Evolutionary conservation across 2,329 filamentous ascomycete species (phyloP), one percentile per base, ranked within the genome.

Genomic region (Aspergillus sp.): DNA sequence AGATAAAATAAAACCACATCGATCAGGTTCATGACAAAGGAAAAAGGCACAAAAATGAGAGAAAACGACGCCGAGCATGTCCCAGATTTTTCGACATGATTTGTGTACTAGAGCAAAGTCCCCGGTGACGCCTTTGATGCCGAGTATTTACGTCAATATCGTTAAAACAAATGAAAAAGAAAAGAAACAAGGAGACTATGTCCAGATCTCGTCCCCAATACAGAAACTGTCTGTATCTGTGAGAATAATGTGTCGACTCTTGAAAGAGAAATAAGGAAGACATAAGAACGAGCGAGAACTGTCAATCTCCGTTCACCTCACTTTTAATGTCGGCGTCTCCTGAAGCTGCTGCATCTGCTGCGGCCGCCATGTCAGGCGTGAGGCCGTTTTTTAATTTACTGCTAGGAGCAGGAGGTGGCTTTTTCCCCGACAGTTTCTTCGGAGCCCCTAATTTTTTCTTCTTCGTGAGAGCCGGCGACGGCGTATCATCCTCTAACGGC

Each of bases 371-470:
- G 59, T 73, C 72, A 6, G 71, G 71, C 2, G 75, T 78, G 22
- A 77, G 71, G 31, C 74, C 76, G 63, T 78, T 77, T 57, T 77
- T 78, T 32, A 78, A 64, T 62, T 78, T 78, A 61, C 76, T 78
- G 31, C 64, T 58, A 59, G 70, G 59, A 62, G 61, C 20, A 11
- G 73, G 70, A 3, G 71, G 68, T 6, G 76, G 76, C 55, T 78
- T 79, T 53, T 71, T 73, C 26, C 64, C 67, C 2, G 71, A 69
- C 22, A 70, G 63, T 63, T 77, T 75, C 59, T 78, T 78, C 6
- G 68, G 67, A n/a, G 63, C 67, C 49, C 73, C 75, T 16, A 69
- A 60, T 56, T 82, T 82, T 70, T 83, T 82, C 72, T 82, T 82
- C 65, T 81, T 80, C 54, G 79, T 80, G 51, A 76, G 72, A 49